Base-by-base conservation (phyloP, 2,329 filamentous ascomycete genomes). In the Penicillium sp. region DNA sequence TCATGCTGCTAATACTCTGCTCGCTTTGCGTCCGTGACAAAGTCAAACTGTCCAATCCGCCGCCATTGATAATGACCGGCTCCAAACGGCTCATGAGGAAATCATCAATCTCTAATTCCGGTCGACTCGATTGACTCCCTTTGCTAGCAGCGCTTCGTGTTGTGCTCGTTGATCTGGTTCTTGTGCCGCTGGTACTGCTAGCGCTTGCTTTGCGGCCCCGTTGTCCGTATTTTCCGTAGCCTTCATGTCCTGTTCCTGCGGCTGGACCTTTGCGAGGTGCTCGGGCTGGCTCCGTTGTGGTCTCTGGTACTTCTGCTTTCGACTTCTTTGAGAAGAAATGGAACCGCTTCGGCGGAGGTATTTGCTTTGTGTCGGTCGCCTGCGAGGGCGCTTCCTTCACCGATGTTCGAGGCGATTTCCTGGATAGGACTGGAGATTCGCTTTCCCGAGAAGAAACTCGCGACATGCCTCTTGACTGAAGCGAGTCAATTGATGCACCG, bases 161-260 rank as follows among this genome's bases (percentile, higher is more conserved):
- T 2, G 67, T 70, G 54, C 73, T 74, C 19, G 66, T 70, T 41
- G 67, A 75, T 37, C 69, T 68, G 53, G 63, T 69, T 53, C 71
- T 68, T 30, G 64, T 68, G 12, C 66, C 66, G 40, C 62, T 73
- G 28, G 58, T 70, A 55, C 66, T 74, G 47, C 71, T 65, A 40
- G 68, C 59, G 45, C 74, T 76, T 42, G 65, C 45, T 51, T 71
- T 74, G 44, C 75, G 68, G 37, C 74, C 74, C 35, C 75, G 67
- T 47, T 70, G 68, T 4, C 67, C 66, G 59, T 77, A 75, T 56
- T 68, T 77, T 11, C 74, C 74, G 56, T 79, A 79, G 25, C 73
- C 74, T 72, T 97, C 92, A 62, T 97, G 90, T 0, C 92, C 92
- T 31, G 92, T 97, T n/a, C 92, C 92, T 34, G 92, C 92, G 13